phyloP scores from a whole-genome alignment of 805 yeast species.

The Ogataea glucozyma region DNA sequence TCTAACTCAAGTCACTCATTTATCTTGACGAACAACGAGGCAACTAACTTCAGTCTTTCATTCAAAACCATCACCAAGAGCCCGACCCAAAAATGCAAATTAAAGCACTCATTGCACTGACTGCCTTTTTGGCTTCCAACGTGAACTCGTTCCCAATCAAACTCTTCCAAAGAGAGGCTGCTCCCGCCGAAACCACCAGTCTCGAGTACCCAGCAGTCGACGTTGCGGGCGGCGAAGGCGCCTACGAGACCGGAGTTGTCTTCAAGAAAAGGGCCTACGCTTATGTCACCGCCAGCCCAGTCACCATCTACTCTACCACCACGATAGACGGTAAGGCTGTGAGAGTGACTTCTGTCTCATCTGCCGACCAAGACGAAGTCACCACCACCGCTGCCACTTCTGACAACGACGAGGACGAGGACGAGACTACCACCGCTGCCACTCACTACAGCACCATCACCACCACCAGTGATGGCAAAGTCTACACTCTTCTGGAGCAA shows the following conservation, averaged over 20 bases:
- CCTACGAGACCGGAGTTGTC: slow-evolving; percentile 14
- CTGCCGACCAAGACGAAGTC: slow-evolving; percentile 1
- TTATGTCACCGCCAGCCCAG: slow-evolving; percentile 30
- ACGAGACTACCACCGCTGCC: slow-evolving; percentile 6
- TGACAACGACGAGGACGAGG: slow-evolving; percentile 1
- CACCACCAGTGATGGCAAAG: slow-evolving; percentile 22
- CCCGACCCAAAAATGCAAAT: slow-evolving; percentile 14
- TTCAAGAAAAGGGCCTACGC: slow-evolving; percentile 30
- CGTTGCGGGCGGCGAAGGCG: slow-evolving; percentile 7
- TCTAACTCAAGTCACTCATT: slow-evolving; percentile 9
- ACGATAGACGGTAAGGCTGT: slow-evolving; percentile 22
- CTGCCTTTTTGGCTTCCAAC: slow-evolving; percentile 13
- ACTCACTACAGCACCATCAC: slow-evolving; percentile 19
- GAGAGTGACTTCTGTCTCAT: slow-evolving; percentile 16
- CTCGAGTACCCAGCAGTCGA: slow-evolving; percentile 16
- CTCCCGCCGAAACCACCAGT: slow-evolving; percentile 10
- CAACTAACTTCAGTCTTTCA: slow-evolving; percentile 10
- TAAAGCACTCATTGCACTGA: slow-evolving; percentile 7
- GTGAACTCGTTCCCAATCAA: slow-evolving; percentile 19
- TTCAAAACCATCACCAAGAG: background rate
- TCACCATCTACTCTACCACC: slow-evolving; percentile 25
- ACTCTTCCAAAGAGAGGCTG: slow-evolving; percentile 8
- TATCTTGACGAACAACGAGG: background rate
- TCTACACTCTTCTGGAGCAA: slow-evolving; percentile 24
- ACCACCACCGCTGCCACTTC: slow-evolving; percentile 7